Evolutionary conservation across 2,329 filamentous ascomycete genomes (phyloP).

Genomic region (Hortaea sp.): DNA sequence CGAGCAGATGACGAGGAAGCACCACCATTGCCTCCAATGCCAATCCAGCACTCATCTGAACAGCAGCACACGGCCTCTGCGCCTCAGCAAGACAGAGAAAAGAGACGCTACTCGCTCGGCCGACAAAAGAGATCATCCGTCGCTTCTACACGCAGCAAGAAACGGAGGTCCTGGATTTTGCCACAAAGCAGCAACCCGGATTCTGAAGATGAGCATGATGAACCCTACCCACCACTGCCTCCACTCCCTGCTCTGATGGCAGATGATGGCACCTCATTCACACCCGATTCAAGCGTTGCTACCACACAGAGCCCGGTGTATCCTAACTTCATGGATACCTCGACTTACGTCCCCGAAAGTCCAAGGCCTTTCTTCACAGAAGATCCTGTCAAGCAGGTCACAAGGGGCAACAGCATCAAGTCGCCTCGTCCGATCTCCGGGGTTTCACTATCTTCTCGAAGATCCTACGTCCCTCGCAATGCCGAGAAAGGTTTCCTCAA

Average conservation of each 20-base stretch:
- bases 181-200: conserved; percentile 5
- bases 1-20: background rate
- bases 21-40: conserved; percentile 1
- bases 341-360: background rate
- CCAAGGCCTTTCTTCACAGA: background rate
- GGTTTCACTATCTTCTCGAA: conserved; percentile 8
- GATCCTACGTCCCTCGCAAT: conserved; percentile 13
- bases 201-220: background rate
- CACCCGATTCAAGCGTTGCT: conserved; percentile 1
- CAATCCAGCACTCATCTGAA: background rate
- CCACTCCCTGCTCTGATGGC: background rate
- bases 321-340: background rate
- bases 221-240: background rate
- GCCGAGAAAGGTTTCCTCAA: conserved; percentile 17
- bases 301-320: conserved; percentile 3
- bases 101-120: background rate
- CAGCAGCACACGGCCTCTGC: background rate
- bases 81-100: background rate
- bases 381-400: background rate
- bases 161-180: conserved; percentile 5
- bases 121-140: background rate
- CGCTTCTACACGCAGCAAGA: conserved; percentile 2
- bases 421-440: conserved; percentile 12
- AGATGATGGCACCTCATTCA: conserved; percentile 1
- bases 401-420: conserved; percentile 2